phyloP scores from a whole-genome alignment of 768 basidiomycete species.

The Boletus subparvulus region DNA sequence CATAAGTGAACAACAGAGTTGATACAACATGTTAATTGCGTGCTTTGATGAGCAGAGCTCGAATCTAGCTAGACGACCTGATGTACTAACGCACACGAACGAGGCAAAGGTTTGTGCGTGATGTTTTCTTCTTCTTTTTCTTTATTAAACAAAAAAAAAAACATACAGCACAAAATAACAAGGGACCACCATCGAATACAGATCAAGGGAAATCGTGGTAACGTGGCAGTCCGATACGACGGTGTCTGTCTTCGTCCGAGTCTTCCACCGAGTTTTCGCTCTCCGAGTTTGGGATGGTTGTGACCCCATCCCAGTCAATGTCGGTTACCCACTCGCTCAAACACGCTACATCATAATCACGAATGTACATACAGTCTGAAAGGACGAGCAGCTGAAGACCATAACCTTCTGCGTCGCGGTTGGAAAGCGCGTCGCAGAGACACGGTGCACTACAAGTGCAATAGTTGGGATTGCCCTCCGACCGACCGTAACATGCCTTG shows the following conservation, averaged over 20 bases:
- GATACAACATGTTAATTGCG: not conserved
- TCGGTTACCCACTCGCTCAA: constrained; percentile 9
- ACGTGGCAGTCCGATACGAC: not conserved
- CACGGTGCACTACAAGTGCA: constrained; percentile 11
- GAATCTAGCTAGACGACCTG: too few relatives aligned
- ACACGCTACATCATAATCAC: not conserved
- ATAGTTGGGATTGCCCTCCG: not conserved
- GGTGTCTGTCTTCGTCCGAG: not conserved
- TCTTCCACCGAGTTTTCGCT: not conserved
- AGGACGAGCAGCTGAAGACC: constrained; percentile 13
- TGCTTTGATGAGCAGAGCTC: not conserved
- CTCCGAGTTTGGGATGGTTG: not conserved
- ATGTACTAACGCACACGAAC: not conserved
- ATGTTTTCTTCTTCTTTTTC: too few relatives aligned
- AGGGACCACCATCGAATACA: not conserved
- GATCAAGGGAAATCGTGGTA: not conserved
- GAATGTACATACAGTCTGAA: constrained; percentile 11
- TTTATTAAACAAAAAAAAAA: not conserved
- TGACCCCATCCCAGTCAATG: constrained; percentile 21
- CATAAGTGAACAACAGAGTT: not conserved
- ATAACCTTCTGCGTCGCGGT: constrained; percentile 11
- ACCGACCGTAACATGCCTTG: not conserved
- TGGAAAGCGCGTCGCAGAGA: constrained; percentile 17
- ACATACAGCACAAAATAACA: not conserved
- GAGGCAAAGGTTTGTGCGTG: too few relatives aligned